Base-by-base conservation (phyloP, 2,329 filamentous ascomycete species). In the Trichoderma atrobrunneum region DNA sequence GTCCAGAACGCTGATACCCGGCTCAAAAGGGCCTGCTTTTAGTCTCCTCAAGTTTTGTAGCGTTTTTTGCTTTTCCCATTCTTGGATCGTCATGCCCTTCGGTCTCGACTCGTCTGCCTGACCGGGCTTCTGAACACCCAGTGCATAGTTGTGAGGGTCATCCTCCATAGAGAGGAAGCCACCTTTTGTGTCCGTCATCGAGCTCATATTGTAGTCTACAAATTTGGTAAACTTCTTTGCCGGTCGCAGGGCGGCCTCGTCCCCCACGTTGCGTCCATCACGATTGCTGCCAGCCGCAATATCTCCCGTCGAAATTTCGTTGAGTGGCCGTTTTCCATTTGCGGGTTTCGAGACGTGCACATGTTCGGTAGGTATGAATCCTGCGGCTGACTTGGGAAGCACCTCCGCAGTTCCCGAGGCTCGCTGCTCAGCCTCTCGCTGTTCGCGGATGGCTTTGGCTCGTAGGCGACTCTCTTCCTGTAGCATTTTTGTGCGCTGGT, bases 121-220 rank as follows among this genome's bases (percentile, higher is more conserved):
- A 39, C 73, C 79, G 18, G 76, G 74, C 82, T 67, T 87, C 81
- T 75, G 83, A 10, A 80, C 84, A 7, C 84, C 86, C 76, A 91
- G 89, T 10, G 91, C 93, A 76, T 91, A 91, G 79, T 97, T 97
- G 79, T 92, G 90, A 1, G 96, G 96, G 81, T 99, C 96, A 79
- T 99, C 96, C 74, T 95, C 93, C 1, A 89, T 88, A n/a, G 92
- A 93, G 75, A 99, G 83, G 81, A 99, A 99, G 0, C 96, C 96
- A 74, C 96, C 96, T 79, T 98, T 98, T 1, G 95, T 98, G 81
- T 99, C 96, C 7, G 92, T 97, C 94, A 99, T 98, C 83, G 95
- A 92, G 79, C 93, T 95, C 83, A 99, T 96, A 81, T 99, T 96
- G 83, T 98, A 98, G 79, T 99, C 96, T 78, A 99, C 95, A 80